phyloP scores from a whole-genome alignment of 306 rosid genomes.

The Castanospermum australe region DNA sequence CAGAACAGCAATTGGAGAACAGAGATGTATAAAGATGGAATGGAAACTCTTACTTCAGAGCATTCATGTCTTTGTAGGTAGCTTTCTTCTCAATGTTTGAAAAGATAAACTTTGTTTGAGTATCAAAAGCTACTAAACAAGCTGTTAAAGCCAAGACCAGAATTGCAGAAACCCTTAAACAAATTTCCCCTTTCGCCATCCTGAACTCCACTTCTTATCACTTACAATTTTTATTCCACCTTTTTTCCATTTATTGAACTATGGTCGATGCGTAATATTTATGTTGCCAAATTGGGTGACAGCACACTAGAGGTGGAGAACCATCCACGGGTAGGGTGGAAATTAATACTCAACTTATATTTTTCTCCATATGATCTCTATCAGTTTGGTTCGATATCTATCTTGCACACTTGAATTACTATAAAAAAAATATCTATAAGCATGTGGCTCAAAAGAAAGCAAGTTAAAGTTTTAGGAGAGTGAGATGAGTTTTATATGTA shows the following conservation, averaged over 20 bases:
- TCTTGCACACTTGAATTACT: no score
- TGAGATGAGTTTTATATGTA: no score
- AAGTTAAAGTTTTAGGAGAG: no score
- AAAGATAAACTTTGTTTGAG: constrained; percentile 49
- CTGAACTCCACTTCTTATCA: constrained; percentile 32
- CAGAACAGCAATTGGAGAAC: background rate
- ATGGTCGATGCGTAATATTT: background rate
- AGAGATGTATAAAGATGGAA: background rate
- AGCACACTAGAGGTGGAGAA: background rate
- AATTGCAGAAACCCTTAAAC: constrained; percentile 49
- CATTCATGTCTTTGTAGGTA: constrained; percentile 53
- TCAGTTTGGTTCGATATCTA: no score
- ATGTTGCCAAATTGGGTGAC: background rate
- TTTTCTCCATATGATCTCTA: background rate
- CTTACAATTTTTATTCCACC: background rate
- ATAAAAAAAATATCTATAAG: no score
- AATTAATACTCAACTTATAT: constrained; percentile 23
- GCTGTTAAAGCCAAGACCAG: constrained; percentile 42
- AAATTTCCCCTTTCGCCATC: constrained; percentile 36
- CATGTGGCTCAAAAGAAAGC: no score
- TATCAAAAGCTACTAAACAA: constrained; percentile 56
- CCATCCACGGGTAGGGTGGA: background rate
- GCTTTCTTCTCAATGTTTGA: constrained; percentile 42
- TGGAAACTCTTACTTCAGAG: constrained; percentile 48
- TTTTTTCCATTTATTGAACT: background rate